Base-by-base conservation (phyloP, 306 rosid genomes). In the Cucurbita maxima region DNA sequence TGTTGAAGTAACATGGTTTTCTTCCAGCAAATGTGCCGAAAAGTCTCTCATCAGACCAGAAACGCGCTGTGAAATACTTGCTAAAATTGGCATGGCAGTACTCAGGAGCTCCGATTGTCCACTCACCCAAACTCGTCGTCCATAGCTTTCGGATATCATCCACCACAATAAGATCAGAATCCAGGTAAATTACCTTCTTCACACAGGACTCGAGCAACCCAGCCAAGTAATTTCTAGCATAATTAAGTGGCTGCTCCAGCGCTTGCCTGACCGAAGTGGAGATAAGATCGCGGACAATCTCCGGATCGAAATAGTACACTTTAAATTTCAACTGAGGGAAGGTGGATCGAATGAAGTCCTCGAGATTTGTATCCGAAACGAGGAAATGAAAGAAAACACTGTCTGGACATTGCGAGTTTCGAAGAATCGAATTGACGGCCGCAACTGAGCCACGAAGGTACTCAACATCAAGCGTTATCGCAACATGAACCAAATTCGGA, bases 1-100 rank as follows among this genome's bases (percentile, higher is more conserved):
- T 91, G 79, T 94, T 94, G 91, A 94, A 94, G 78, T 94, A 94
- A 56, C 99, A 94, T 0, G 96, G 88, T 7, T 40, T 86, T 64
- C 80, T 84, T 54, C 83, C 86, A 36, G 60, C 73, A 45, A 92
- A 86, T 1, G 62, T 84, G 20, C 75, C 70, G 8, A 83, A 73
- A 43, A 88, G 82, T 76, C 87, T 87, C 8, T 47, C 30, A 74
- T 90, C 83, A 3, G 83, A 84, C 99, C 95, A 94, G 69, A 94
- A 91, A 18, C 79, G 87, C 34, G 70, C 74, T 0, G 95, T 83
- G 47, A 94, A 94, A 74, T 94, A 94, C 76, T 87, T 84, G 9
- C 81, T 85, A 83, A 94, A 86, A 37, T 91, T 83, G 1, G 85
- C 97, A 3, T 80, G 90, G 59, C 99, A 94, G 58, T 94, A 94